Percentiles rank a stretch among this genome's conserved stretches.
Evolutionary conservation across 1,284 basidiomycete species (phyloP).

Genomic region (Sphaerobolus stellatus): DNA sequence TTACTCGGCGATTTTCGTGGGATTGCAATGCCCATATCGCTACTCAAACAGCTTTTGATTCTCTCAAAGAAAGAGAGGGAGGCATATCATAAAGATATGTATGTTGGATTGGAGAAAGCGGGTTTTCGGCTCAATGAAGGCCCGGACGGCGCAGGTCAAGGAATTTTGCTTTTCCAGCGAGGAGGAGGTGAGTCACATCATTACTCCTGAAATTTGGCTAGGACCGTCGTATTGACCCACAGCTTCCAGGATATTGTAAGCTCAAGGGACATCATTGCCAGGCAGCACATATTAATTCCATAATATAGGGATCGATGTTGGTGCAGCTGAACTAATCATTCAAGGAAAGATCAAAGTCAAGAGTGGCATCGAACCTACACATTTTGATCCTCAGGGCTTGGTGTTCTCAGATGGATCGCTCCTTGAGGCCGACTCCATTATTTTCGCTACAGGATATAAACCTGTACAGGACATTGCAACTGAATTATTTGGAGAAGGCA

Average conservation of each 20-base stretch:
- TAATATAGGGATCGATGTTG: constrained; percentile 69
- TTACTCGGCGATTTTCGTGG: constrained; percentile 47
- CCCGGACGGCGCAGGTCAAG: constrained; percentile 52
- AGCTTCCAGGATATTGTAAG: constrained; percentile 51
- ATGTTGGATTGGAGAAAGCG: constrained; percentile 44
- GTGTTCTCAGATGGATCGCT: constrained; percentile 43
- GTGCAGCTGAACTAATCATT: constrained; percentile 40
- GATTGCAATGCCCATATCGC: constrained; percentile 38
- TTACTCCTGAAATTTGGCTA: constrained; percentile 16
- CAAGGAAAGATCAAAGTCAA: constrained; percentile 47
- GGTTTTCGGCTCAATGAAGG: constrained; percentile 63
- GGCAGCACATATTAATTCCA: constrained; percentile 62
- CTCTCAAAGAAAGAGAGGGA: constrained; percentile 27
- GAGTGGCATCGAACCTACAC: constrained; percentile 37
- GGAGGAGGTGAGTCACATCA: constrained; percentile 47
- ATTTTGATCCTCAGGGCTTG: constrained; percentile 36
- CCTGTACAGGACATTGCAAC: constrained; percentile 55
- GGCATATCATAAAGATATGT: constrained; percentile 27
- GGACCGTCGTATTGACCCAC: background rate
- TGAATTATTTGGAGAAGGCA: constrained; percentile 58
- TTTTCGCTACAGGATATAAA: constrained; percentile 52
- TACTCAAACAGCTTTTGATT: constrained; percentile 36
- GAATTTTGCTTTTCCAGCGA: constrained; percentile 39
- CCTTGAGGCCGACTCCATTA: constrained; percentile 45
- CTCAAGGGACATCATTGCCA: too few relatives aligned